phyloP scores from a whole-genome alignment of 2,329 filamentous ascomycete genomes.

The Cladosporium halotolerans region DNA sequence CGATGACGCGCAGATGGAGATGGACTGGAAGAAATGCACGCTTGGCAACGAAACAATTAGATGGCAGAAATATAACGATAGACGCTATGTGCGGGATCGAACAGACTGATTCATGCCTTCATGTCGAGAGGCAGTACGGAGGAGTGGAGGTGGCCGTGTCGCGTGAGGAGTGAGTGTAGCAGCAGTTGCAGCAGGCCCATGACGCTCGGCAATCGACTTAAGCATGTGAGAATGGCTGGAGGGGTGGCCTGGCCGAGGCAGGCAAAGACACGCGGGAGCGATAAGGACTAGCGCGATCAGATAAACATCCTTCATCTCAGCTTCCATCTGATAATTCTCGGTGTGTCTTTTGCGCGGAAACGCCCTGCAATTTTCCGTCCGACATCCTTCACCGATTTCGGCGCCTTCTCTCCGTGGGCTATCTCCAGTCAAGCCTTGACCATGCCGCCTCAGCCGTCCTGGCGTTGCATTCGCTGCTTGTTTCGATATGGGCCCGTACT shows the following conservation, averaged over 20 bases:
- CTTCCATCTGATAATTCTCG: no score
- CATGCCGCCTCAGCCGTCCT: slow-evolving; percentile 1
- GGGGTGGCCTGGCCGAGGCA: not conserved
- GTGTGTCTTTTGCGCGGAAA: no score
- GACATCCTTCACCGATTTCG: slow-evolving; percentile 5
- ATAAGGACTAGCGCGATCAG: not conserved
- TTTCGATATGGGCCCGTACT: not conserved
- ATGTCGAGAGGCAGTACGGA: not conserved
- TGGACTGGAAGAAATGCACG: not conserved
- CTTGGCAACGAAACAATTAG: no score
- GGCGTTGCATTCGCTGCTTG: slow-evolving; percentile 3
- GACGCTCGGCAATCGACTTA: not conserved
- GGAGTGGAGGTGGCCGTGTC: not conserved
- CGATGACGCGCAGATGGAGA: not conserved
- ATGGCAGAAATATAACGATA: no score
- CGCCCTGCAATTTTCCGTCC: not conserved
- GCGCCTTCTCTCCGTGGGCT: slow-evolving; percentile 7
- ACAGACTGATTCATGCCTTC: not conserved
- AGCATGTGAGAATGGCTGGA: not conserved
- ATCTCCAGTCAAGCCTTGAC: not conserved
- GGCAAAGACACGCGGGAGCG: not conserved
- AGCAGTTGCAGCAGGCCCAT: not conserved
- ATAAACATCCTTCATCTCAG: not conserved
- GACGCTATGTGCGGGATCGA: no score
- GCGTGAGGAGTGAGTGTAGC: not conserved